Base-by-base conservation (phyloP, 768 basidiomycete species). In the Leccinum obscurum region DNA sequence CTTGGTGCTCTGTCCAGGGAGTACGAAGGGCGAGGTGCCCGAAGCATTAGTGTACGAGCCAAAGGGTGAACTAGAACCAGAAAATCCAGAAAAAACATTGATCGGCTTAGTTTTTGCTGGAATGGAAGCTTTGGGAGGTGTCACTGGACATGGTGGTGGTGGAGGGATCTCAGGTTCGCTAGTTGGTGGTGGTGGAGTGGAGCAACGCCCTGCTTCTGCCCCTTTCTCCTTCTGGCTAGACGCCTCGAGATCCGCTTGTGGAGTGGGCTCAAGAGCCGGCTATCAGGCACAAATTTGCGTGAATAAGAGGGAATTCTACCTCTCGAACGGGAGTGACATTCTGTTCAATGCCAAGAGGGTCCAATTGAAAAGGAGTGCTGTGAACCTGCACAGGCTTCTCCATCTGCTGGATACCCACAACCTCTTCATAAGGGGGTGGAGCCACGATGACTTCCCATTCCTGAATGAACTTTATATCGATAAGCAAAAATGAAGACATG, bases 61-160 rank as follows among this genome's bases (percentile, higher is more conserved):
- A 26, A 78, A 79, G 6, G 77, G 69, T 17, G 79, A 78, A 5
- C 68, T 60, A 9, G 74, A 67, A 14, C 72, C 68, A 15, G 75
- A 70, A 57, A 79, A 80, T 15, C 76, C 70, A 20, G 78, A 77
- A 61, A 80, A 80, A n/a, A 77, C 72, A 44, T 70, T 72, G 15
- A 61, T 51, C 4, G 65, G 15, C 51, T 32, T 61, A 3, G 22
- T 26, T 37, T 63, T 57, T 30, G 58, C 37, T 32, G 66, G 58
- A 55, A 55, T 34, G 0, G 59, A 13, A 9, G 62, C 52, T 44
- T 62, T 67, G 1, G 57, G 60, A 15, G 70, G 65, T 4, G 64
- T 66, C 26, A 49, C 54, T 17, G 66, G 60, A 48, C 37, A 41
- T 32, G 57, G 17, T 30, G 64, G 59, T 35, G 59, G 58, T 14